Conservation (phyloP, 345 rosid genomes). For the Pistacia integerrima region DNA sequence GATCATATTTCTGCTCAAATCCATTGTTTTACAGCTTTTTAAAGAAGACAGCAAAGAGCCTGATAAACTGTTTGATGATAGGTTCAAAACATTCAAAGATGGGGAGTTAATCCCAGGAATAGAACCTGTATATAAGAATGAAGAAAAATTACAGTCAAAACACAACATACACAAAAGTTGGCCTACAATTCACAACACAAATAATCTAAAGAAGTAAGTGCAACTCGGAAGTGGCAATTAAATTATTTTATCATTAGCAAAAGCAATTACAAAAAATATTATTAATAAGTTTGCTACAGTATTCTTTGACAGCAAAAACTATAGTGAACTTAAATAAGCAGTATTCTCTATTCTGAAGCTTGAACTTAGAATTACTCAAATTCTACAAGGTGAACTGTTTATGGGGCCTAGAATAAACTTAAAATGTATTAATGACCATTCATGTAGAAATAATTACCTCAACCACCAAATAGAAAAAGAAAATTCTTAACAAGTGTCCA, state of each 20-base stretch:
- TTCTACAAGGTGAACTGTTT: no score
- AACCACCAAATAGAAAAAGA: no score
- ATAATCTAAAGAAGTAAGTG: not conserved
- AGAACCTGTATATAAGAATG: constrained; percentile 55
- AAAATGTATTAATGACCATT: no score
- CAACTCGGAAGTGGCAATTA: not conserved
- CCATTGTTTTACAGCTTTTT: constrained; percentile 47
- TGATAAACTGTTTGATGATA: constrained; percentile 70
- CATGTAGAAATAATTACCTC: no score
- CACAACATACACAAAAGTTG: not conserved
- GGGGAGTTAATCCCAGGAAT: constrained; percentile 60
- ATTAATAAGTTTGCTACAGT: not conserved
- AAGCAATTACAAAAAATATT: not conserved
- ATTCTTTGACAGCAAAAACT: not conserved
- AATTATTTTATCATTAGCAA: not conserved
- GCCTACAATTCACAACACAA: not conserved
- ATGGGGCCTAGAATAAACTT: no score
- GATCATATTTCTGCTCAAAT: constrained; percentile 76
- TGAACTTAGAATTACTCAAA: no score
- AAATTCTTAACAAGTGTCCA: no score
- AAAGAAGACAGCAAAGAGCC: constrained; percentile 64
- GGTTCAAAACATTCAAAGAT: constrained; percentile 64
- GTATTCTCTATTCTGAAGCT: no score
- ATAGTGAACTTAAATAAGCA: not conserved
- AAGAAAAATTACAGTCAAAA: constrained; percentile 2